Conservation (phyloP, 345 rosid species). For the Citrus inodora region DNA sequence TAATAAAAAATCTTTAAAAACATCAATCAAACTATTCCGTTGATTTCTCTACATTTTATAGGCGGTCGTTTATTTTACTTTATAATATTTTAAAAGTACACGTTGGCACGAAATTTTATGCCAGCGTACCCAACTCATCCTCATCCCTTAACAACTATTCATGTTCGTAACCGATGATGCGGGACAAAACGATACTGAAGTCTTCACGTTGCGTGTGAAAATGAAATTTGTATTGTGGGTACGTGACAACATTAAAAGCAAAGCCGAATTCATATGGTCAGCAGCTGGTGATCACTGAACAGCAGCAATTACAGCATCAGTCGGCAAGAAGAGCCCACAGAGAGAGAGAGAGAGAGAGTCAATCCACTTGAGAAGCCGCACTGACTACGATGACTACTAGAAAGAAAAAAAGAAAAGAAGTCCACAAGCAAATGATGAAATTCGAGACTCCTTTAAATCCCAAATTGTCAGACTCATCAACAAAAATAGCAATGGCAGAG, state of each 20-base stretch:
- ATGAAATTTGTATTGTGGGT: not conserved
- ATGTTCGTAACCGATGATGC: too few species aligned
- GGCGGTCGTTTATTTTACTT: too few species aligned
- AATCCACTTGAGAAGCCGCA: not conserved
- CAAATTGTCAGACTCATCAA: constrained; percentile 26
- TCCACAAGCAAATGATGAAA: constrained; percentile 7
- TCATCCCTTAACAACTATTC: too few species aligned
- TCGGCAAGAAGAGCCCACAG: not conserved
- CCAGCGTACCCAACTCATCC: too few species aligned
- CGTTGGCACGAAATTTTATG: too few species aligned
- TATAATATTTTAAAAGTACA: too few species aligned
- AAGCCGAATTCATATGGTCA: not conserved
- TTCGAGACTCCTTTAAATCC: not conserved
- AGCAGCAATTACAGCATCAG: not conserved
- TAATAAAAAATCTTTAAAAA: accelerated
- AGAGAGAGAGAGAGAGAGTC: not conserved
- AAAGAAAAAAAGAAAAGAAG: not conserved
- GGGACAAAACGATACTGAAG: too few species aligned
- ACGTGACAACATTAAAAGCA: not conserved
- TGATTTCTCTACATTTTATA: too few species aligned
- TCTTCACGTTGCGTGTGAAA: not conserved
- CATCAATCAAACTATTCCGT: too few species aligned
- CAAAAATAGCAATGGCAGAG: constrained; percentile 14
- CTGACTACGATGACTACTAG: not conserved
- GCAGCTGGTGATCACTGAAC: not conserved